Evolutionary conservation across 2,329 filamentous ascomycete genomes (phyloP).

Genomic region (Paraconiothyrium brasiliense): DNA sequence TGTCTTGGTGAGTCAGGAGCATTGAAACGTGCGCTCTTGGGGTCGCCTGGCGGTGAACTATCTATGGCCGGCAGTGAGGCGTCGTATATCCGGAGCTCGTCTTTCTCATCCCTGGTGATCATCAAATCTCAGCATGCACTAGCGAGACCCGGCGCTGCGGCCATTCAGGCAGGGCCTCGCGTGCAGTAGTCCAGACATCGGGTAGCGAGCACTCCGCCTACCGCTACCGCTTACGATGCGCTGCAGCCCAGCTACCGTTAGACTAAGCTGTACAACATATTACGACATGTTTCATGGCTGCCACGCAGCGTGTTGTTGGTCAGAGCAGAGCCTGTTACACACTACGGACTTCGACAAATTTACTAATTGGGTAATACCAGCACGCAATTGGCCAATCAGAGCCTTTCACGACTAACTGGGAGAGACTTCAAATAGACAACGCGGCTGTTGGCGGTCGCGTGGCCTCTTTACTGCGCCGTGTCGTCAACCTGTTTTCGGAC

Average conservation of each 20-base stretch:
- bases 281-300: not conserved
- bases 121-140: not conserved
- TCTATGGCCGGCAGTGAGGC: too few species aligned
- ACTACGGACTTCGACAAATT: conserved; percentile 10
- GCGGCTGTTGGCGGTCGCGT: not conserved
- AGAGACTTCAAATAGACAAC: too few species aligned
- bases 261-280: not conserved
- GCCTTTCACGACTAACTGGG: too few species aligned
- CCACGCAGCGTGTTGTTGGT: not conserved
- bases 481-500: not conserved
- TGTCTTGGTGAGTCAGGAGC: too few species aligned
- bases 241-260: not conserved
- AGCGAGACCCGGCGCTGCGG: not conserved
- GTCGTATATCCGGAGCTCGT: not conserved
- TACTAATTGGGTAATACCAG: conserved; percentile 1
- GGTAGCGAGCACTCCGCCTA: not conserved
- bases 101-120: not conserved
- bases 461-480: not conserved
- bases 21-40: too few species aligned
- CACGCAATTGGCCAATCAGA: not conserved
- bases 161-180: not conserved
- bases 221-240: not conserved
- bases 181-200: conserved; percentile 7
- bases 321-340: not conserved
- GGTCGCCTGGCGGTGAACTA: not conserved